These are phyloP conservation scores for Fusarium mexicanum DNA, from an alignment of 2,329 filamentous ascomycete genomes.

Conservation along the genomic window DNA sequence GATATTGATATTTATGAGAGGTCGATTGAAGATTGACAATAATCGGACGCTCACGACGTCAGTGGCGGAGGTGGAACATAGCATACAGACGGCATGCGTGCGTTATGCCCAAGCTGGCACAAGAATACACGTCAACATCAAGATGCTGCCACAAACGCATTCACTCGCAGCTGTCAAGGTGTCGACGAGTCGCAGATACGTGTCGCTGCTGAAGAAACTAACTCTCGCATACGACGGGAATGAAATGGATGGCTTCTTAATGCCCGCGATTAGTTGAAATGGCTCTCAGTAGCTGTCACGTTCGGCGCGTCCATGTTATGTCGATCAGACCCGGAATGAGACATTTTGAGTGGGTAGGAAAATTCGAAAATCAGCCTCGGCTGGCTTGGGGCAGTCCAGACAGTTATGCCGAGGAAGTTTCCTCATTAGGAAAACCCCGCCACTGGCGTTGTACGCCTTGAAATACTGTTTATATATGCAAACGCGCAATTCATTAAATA, in stretches of 20 bases:
- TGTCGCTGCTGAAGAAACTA: background rate
- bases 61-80: background rate
- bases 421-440: background rate
- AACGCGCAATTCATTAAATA: background rate
- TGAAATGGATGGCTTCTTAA: too few species aligned
- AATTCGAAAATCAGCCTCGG: background rate
- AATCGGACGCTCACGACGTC: background rate
- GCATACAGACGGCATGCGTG: background rate
- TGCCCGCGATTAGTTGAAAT: background rate
- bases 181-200: background rate
- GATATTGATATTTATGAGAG: too few species aligned
- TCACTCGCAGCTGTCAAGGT: background rate
- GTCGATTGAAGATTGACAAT: too few species aligned
- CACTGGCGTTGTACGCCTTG: background rate
- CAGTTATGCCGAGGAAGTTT: background rate
- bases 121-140: background rate
- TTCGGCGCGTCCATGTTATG: background rate
- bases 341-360: background rate
- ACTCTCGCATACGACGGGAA: background rate
- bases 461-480: background rate
- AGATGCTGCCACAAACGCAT: background rate
- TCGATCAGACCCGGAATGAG: background rate
- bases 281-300: background rate
- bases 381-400: background rate
- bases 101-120: background rate